Evolutionary conservation across 257 asterid genomes (phyloP).

Genomic region (Solanum piurae): DNA sequence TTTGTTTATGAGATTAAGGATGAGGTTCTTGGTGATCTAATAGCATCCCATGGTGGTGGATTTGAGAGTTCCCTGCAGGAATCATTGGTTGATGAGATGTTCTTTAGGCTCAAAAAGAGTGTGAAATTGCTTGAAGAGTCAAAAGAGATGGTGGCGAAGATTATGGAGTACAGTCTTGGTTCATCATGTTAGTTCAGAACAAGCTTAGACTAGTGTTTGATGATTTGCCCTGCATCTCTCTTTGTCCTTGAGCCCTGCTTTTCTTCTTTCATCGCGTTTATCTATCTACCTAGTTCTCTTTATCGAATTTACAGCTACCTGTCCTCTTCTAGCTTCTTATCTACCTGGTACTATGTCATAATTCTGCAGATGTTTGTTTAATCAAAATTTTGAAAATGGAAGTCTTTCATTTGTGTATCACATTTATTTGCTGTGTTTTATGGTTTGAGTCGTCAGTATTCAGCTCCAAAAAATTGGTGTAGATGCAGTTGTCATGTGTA

Average conservation of each 20-base stretch:
- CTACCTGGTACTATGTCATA: not conserved
- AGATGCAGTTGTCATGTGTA: not conserved
- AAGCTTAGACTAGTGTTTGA: not conserved
- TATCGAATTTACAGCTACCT: not conserved
- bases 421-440: not conserved
- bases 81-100: conserved; percentile 1
- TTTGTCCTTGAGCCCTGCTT: not conserved
- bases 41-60: not conserved
- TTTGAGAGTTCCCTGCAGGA: conserved; percentile 5
- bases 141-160: not conserved
- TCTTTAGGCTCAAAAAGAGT: not conserved
- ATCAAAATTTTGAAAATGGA: not conserved
- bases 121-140: conserved; percentile 9
- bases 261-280: no score
- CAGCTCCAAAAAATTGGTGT: not conserved
- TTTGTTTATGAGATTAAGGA: conserved; percentile 12
- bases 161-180: not conserved
- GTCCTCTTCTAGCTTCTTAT: not conserved
- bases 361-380: not conserved
- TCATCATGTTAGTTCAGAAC: not conserved
- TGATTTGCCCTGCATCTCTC: not conserved
- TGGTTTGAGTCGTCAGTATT: not conserved
- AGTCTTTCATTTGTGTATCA: not conserved
- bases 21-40: conserved; percentile 7
- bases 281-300: not conserved